Percentiles rank a stretch among this genome's conserved stretches.
Evolutionary conservation across 2,329 filamentous ascomycete genomes (phyloP).

Genomic region (Colletotrichum tabaci): DNA sequence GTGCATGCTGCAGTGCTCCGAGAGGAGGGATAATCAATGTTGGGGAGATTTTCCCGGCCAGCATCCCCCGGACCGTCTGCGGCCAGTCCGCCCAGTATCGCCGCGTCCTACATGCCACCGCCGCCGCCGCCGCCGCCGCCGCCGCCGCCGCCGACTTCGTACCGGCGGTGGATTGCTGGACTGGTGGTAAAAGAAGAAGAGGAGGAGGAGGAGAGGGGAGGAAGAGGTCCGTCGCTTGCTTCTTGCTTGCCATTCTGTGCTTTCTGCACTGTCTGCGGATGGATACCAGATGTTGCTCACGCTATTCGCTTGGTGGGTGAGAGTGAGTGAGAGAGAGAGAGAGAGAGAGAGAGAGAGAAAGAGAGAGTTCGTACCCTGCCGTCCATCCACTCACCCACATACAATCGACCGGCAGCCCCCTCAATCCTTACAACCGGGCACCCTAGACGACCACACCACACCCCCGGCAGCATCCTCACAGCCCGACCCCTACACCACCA

Average conservation of each 20-base stretch:
- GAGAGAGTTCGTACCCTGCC: slow-evolving; percentile 11
- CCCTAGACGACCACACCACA: slow-evolving; percentile 20
- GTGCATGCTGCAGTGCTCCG: slow-evolving; percentile 18
- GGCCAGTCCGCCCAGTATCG: slow-evolving; percentile 2
- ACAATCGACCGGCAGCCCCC: slow-evolving; percentile 19
- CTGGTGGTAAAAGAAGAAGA: too few relatives aligned
- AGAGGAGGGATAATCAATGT: slow-evolving; percentile 22
- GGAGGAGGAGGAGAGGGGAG: too few relatives aligned
- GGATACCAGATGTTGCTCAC: slow-evolving; percentile 11
- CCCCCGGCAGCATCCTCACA: slow-evolving; percentile 26
- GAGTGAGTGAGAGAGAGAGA: slow-evolving; percentile 15
- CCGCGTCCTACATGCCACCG: slow-evolving; percentile 7
- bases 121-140: too few relatives aligned
- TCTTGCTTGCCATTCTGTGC: slow-evolving; percentile 16
- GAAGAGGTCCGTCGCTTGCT: background rate
- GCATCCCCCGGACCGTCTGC: slow-evolving; percentile 11
- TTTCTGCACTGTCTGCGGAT: background rate
- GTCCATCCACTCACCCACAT: slow-evolving; percentile 24
- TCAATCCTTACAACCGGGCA: slow-evolving; percentile 34
- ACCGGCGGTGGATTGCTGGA: background rate
- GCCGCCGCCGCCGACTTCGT: background rate
- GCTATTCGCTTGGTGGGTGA: slow-evolving; percentile 24
- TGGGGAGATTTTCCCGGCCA: background rate
- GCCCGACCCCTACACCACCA: slow-evolving; percentile 35
- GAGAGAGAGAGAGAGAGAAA: slow-evolving; percentile 16